Conservation (phyloP, 2,329 filamentous ascomycete genomes). For the Penicillium sp. region DNA sequence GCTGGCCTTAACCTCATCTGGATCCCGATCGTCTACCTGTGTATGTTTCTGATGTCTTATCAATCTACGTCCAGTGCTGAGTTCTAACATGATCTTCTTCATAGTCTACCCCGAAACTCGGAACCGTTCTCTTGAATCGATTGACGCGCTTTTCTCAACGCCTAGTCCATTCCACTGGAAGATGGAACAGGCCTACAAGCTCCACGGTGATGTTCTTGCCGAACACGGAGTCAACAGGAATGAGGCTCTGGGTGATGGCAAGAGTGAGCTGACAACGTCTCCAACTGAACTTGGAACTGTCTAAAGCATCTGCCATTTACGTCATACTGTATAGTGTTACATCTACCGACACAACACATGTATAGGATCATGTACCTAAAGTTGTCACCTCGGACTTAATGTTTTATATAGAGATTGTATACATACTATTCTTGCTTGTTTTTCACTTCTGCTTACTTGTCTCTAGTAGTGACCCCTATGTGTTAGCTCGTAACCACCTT, state of each 20-base stretch:
- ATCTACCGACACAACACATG: neutral
- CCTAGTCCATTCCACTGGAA: slow-evolving; percentile 45
- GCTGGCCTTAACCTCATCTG: slow-evolving; percentile 51
- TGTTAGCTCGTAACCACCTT: neutral
- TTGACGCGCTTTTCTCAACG: slow-evolving; percentile 50
- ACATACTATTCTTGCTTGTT: too few relatives aligned
- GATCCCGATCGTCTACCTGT: slow-evolving; percentile 51
- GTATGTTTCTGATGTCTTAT: slow-evolving; percentile 3
- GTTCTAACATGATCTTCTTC: slow-evolving; percentile 4
- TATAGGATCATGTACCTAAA: neutral
- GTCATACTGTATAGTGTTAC: neutral
- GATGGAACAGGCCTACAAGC: slow-evolving; percentile 43
- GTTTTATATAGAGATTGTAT: neutral
- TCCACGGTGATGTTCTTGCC: slow-evolving; percentile 30
- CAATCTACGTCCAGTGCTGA: too few relatives aligned
- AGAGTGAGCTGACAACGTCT: neutral
- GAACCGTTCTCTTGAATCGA: slow-evolving; percentile 50
- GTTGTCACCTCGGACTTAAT: neutral
- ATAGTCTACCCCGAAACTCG: slow-evolving; percentile 52
- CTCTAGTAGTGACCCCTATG: neutral
- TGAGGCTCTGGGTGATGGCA: neutral
- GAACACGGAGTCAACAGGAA: slow-evolving; percentile 12
- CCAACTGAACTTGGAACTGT: neutral
- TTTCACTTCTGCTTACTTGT: neutral
- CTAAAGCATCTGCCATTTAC: neutral